These are phyloP conservation scores for Exobasidium cylindrosporum DNA, from an alignment of 1,284 basidiomycete species.

Conservation along the genomic window DNA sequence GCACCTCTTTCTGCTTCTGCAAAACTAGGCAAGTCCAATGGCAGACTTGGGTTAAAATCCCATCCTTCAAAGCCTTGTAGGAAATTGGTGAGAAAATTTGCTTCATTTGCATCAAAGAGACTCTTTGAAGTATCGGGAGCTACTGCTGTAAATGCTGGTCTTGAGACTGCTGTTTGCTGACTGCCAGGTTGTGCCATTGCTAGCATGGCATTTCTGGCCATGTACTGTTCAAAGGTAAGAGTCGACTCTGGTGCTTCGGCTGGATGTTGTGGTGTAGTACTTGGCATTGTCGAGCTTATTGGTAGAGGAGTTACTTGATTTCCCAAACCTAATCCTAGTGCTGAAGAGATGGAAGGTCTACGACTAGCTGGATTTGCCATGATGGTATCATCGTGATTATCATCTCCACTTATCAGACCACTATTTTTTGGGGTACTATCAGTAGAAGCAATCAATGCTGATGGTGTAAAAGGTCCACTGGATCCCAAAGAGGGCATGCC, in stretches of 20 bases:
- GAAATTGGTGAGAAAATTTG: slow-evolving; percentile 39
- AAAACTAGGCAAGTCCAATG: slow-evolving; percentile 46
- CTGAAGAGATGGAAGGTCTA: neutral
- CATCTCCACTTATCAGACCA: neutral
- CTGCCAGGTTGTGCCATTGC: neutral
- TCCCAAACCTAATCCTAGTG: neutral
- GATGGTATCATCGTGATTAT: neutral
- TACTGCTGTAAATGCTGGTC: neutral
- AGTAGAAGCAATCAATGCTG: neutral
- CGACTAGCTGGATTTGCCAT: neutral
- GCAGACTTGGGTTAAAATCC: slow-evolving; percentile 46
- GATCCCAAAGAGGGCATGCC: neutral
- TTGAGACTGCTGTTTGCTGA: neutral
- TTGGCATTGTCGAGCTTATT: neutral
- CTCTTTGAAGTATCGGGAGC: neutral
- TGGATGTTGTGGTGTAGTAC: neutral
- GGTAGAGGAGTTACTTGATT: neutral
- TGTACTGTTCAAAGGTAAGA: neutral
- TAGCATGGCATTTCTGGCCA: neutral
- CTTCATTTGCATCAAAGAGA: slow-evolving; percentile 44
- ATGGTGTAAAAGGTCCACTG: neutral
- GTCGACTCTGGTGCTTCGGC: neutral
- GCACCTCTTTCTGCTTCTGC: slow-evolving; percentile 31
- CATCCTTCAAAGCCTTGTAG: slow-evolving; percentile 42
- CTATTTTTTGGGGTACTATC: neutral